Base-by-base conservation (phyloP, 1,284 basidiomycete genomes). In the Cutaneotrichosporon spelunceum region DNA sequence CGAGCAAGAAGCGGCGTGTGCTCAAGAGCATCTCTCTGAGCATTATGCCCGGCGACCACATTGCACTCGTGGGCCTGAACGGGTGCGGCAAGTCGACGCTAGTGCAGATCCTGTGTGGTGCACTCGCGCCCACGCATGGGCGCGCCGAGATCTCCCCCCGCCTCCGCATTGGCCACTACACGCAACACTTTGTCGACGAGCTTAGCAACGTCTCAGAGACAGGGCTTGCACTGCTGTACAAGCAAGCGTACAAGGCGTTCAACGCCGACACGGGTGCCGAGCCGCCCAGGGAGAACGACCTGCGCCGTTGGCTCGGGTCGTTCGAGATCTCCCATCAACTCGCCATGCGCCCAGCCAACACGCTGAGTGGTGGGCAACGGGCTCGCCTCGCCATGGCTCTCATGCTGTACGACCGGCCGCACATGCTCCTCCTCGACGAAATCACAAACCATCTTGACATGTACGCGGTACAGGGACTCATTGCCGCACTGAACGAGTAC, bases 391-490 rank as follows among this genome's bases (percentile, higher is more conserved):
- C 76, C 0, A 68, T 80, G 21, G 72, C 75, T 0, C 39, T 75
- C 42, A 64, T 79, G 52, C 65, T 79, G 19, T 74, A 68, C 50
- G 59, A 67, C 7, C 69, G 69, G 1, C 79, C 78, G 1, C 68
- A 75, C 44, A 61, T 79, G 0, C 63, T 80, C 63, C 79, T 88
- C 2, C 76, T 88, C 9, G 87, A 88, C 70, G 87, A 88, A 72
- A 83, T 86, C 16, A 86, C 87, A 26, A 88, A 87, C 21, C 88
- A 90, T 76, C 77, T 89, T 39, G 88, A 89, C 71, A 81, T 83
- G 59, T 82, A 84, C 36, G 87, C 86, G 0, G 85, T 88, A 53
- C 78, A 83, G 57, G 85, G 84, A 0, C 78, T 89, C 3, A 83
- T 85, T 1, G 75, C 80, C 10, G 84, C 85, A 5, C 78, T 89